phyloP scores from a whole-genome alignment of 140 eudicot species.

The Stevia rebaudiana region DNA sequence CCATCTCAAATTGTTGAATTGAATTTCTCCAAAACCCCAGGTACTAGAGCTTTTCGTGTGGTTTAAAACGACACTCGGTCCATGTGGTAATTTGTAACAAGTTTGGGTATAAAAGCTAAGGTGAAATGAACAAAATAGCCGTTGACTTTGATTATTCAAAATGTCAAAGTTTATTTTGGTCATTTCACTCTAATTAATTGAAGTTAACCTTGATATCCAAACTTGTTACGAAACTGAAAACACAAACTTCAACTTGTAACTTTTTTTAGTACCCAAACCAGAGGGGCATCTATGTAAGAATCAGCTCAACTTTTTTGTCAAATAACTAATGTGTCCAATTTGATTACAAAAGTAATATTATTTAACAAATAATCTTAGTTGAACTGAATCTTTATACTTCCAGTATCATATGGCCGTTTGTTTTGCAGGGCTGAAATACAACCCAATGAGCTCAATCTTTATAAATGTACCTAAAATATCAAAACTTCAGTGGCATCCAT shows the following conservation, averaged over 20 bases:
- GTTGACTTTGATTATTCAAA: no score
- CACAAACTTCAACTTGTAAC: no score
- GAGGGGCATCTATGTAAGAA: no score
- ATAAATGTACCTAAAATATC: constrained; percentile 49
- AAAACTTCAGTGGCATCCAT: constrained; percentile 69
- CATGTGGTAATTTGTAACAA: no score
- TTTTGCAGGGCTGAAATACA: constrained; percentile 34
- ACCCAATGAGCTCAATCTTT: constrained; percentile 45
- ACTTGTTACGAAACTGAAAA: no score
- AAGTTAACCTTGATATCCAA: no score
- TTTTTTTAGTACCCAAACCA: no score
- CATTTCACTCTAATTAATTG: no score
- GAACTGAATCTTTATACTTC: neutral
- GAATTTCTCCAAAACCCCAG: constrained; percentile 50
- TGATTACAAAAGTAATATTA: neutral
- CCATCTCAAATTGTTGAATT: constrained; percentile 53
- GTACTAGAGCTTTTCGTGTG: constrained; percentile 10
- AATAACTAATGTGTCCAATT: neutral
- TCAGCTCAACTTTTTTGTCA: no score
- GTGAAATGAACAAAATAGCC: no score
- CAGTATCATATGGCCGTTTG: neutral
- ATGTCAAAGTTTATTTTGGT: no score
- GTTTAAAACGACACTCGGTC: neutral
- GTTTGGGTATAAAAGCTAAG: no score
- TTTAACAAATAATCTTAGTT: neutral